Base-by-base conservation (phyloP, 2,329 filamentous ascomycete species). In the Escovopsis weberi region DNA sequence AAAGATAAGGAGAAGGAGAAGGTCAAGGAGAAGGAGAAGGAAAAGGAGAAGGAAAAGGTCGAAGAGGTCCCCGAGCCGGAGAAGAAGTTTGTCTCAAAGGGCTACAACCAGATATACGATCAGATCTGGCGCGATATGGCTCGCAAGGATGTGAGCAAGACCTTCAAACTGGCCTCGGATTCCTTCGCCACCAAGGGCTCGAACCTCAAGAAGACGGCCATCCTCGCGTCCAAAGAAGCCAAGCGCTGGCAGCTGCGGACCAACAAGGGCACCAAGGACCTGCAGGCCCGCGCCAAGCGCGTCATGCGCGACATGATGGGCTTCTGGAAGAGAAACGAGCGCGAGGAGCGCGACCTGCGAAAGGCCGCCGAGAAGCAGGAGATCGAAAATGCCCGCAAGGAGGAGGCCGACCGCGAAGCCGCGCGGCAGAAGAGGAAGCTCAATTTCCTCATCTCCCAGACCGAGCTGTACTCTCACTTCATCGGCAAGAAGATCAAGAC, bases 401-500 rank as follows among this genome's bases (percentile, higher is more conserved):
- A 89, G 46, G 91, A 98, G 68, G 91, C 91, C 5, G 91, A 96
- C 54, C 87, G 93, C 50, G 91, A 98, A 74, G 87, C 91, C 12
- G 94, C 94, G 53, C 78, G 91, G 50, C 91, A 98, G 67, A 94
- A 94, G 75, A 80, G 91, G 55, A 98, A 98, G 69, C 84, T 98
- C 60, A 96, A 98, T 66, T 98, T 98, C 73, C 74, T 98, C 49
- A 98, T 98, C 61, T 95, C 89, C 1, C 91, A 98, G 66, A 98
- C 91, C 1, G 91, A 98, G 60, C 74, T 98, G 40, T 98, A 98
- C 69, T 96, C 89, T 36, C 91, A 98, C 70, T 98, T 98, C 63
- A 95, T 98, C 54, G 89, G 91, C 60, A 94, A 94, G 68, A 98
- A 98, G 70, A 94, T 96, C 65, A 94, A 94, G 67, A 96, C 89